Conservation (phyloP, 2,329 filamentous ascomycete genomes). For the Pyrenophora tritici-repentis region DNA sequence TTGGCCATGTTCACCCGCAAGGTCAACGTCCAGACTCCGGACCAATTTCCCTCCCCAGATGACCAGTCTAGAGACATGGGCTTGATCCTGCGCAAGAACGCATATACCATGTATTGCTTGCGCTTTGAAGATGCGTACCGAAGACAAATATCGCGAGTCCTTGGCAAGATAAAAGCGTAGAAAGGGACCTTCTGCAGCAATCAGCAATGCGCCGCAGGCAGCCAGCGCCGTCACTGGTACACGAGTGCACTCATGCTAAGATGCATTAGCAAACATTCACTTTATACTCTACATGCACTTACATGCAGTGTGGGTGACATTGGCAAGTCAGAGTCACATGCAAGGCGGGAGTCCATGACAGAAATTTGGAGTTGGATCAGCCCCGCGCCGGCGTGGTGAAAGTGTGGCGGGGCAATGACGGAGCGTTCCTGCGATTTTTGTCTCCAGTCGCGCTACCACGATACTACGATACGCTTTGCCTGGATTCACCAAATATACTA, state of each 20-base stretch:
- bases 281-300: conserved; percentile 16
- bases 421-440: conserved; percentile 32
- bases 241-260: conserved; percentile 46
- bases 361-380: conserved; percentile 44
- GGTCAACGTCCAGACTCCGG: conserved; percentile 49
- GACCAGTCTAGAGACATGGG: conserved; percentile 34
- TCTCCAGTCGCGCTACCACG: not conserved
- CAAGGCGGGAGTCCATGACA: conserved; percentile 23
- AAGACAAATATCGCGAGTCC: conserved; percentile 29
- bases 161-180: conserved; percentile 46
- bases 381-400: conserved; percentile 29
- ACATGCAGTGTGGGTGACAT: conserved; percentile 45
- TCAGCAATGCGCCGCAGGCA: conserved; percentile 43
- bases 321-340: conserved; percentile 28
- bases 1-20: conserved; percentile 30
- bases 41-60: conserved; percentile 52
- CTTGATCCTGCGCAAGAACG: conserved; percentile 40
- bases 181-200: conserved; percentile 52
- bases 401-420: conserved; percentile 32
- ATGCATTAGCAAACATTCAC: conserved; percentile 19
- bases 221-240: conserved; percentile 54
- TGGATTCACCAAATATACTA: no score
- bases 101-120: conserved; percentile 76
- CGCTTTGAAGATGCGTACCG: conserved; percentile 63
- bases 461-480: not conserved